These are phyloP conservation scores for Mycogone perniciosa DNA, from an alignment of 2,329 filamentous ascomycete species.

Conservation along the genomic window DNA sequence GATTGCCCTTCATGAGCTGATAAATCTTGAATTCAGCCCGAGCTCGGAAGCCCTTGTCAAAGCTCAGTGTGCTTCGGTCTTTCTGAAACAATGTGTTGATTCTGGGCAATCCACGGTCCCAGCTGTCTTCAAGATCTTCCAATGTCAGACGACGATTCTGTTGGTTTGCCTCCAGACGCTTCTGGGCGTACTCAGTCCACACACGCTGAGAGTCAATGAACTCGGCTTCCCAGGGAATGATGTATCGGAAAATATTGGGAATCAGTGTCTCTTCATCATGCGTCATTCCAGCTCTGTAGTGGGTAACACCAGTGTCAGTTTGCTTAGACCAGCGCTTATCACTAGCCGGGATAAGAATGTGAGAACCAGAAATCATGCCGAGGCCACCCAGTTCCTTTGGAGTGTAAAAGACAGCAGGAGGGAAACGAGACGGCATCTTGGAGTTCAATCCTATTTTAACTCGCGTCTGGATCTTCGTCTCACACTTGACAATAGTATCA, in stretches of 20 bases:
- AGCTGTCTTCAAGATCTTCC: constrained; percentile 95
- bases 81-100: constrained; percentile 99
- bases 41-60: constrained; percentile 96
- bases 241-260: constrained; percentile 98
- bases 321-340: constrained; percentile 99
- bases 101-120: constrained; percentile 93
- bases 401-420: constrained; percentile 96
- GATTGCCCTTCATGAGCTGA: constrained; percentile 98
- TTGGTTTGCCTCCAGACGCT: constrained; percentile 92
- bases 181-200: constrained; percentile 99
- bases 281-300: constrained; percentile 96
- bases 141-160: constrained; percentile 92
- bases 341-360: constrained; percentile 93
- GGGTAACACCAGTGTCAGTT: constrained; percentile 93
- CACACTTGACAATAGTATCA: constrained; percentile 98
- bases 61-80: constrained; percentile 90
- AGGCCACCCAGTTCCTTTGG: constrained; percentile 95
- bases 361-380: constrained; percentile 97
- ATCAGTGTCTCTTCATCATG: constrained; percentile 97
- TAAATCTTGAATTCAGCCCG: constrained; percentile 97
- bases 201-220: constrained; percentile 98
- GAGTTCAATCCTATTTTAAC: constrained; percentile 99
- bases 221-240: constrained; percentile 97
- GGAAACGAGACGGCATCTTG: constrained; percentile 98
- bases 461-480: constrained; percentile 98